These are phyloP conservation scores for Apiotrichum akiyoshidainum DNA, from an alignment of 1,284 basidiomycete genomes.

Conservation along the genomic window DNA sequence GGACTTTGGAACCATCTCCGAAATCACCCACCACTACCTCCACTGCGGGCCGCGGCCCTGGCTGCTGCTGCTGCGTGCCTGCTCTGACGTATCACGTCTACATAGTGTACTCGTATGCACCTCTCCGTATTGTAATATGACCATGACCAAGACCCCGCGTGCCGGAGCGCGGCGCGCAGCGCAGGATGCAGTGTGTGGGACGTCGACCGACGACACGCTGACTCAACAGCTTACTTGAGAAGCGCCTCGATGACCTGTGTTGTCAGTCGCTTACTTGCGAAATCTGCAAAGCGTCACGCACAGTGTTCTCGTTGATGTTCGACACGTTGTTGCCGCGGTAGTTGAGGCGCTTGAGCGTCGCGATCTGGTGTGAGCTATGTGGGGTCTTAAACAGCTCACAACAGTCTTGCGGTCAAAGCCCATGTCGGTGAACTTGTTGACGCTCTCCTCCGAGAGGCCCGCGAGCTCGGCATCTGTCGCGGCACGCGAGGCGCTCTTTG, in stretches of 20 bases:
- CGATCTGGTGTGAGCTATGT: constrained; percentile 53
- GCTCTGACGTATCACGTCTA: constrained; percentile 1
- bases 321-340: constrained; percentile 65
- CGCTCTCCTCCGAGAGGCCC: constrained; percentile 53
- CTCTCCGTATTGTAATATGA: constrained; percentile 10
- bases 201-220: no score
- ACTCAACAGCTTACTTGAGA: constrained; percentile 29
- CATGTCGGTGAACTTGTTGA: constrained; percentile 53
- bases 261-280: no score
- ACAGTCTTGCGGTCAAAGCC: constrained; percentile 51
- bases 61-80: not conserved
- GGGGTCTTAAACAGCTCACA: constrained; percentile 40
- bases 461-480: constrained; percentile 50
- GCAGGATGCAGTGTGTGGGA: constrained; percentile 5
- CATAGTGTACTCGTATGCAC: constrained; percentile 15
- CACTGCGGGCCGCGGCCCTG: not conserved
- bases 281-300: constrained; percentile 20
- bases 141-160: not conserved
- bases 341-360: constrained; percentile 80
- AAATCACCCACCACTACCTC: not conserved
- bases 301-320: constrained; percentile 47
- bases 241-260: constrained; percentile 46
- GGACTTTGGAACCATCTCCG: no score
- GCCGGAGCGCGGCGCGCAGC: not conserved
- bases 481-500: constrained; percentile 2